Conservation (phyloP, 306 rosid species). For the Vicia villosa region DNA sequence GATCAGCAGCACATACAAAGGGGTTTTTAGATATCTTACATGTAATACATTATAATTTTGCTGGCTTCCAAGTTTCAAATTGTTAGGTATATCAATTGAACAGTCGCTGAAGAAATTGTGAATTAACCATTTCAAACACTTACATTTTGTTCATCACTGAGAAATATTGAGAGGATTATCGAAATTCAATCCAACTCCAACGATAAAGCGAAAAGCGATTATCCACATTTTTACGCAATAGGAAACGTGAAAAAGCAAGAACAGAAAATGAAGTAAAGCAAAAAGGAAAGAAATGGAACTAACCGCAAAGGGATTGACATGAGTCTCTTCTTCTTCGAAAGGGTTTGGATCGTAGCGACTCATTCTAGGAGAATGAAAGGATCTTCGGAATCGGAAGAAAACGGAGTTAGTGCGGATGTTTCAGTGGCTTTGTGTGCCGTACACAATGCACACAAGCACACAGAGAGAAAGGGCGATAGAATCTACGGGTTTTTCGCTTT, state of each 20-base stretch:
- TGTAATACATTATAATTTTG: too few relatives aligned
- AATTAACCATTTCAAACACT: background rate
- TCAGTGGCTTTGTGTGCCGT: background rate
- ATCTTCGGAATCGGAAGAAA: background rate
- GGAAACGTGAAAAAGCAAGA: background rate
- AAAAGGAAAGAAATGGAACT: too few relatives aligned
- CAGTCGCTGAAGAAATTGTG: background rate
- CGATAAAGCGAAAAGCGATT: background rate
- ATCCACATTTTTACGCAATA: background rate
- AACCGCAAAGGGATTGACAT: slow-evolving; percentile 81
- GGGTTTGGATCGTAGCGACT: slow-evolving; percentile 75
- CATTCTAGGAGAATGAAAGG: slow-evolving; percentile 43
- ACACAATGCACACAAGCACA: background rate
- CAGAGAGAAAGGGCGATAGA: slow-evolving; percentile 15
- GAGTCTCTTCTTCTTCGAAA: slow-evolving; percentile 65
- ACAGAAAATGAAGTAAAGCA: too few relatives aligned
- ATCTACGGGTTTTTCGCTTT: slow-evolving; percentile 38
- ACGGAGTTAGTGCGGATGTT: background rate
- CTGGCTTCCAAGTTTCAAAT: background rate
- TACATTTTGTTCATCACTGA: background rate
- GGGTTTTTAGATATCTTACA: background rate
- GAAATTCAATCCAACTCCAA: background rate
- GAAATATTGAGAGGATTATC: background rate
- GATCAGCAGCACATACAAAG: background rate
- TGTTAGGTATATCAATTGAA: background rate